These are phyloP conservation scores for Penicillium turbatum DNA, from an alignment of 495 filamentous ascomycete species.

Conservation along the genomic window DNA sequence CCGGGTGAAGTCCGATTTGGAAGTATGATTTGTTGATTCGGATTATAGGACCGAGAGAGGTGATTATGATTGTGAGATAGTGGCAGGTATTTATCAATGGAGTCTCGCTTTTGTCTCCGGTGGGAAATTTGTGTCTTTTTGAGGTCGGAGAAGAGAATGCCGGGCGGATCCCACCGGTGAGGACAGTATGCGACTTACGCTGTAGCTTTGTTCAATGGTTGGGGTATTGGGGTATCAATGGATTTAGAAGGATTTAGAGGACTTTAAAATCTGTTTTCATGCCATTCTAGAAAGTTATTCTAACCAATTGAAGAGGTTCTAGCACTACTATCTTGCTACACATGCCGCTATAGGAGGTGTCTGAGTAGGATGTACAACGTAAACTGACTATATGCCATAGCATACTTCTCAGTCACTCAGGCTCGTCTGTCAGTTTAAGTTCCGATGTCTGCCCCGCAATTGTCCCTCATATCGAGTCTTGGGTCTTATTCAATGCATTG, in stretches of 20 bases:
- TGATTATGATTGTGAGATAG: not conserved
- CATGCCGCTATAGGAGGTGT: not conserved
- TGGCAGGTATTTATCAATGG: not conserved
- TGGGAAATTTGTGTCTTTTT: not conserved
- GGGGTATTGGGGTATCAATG: constrained; percentile 3
- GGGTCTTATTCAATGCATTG: not conserved
- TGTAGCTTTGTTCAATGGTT: constrained; percentile 4
- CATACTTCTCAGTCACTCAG: not conserved
- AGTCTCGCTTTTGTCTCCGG: not conserved
- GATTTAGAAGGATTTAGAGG: not conserved
- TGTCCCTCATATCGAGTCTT: not conserved
- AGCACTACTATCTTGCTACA: too few species aligned
- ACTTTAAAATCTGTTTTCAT: too few species aligned
- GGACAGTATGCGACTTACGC: constrained; percentile 7
- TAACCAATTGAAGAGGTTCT: too few species aligned
- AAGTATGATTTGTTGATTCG: constrained; percentile 1
- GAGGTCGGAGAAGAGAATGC: constrained; percentile 1
- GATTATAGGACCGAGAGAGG: not conserved
- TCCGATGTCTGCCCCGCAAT: not conserved
- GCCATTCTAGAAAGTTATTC: too few species aligned
- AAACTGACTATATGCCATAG: not conserved
- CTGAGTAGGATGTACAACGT: not conserved
- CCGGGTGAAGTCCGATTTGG: constrained; percentile 3
- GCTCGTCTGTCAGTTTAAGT: not conserved
- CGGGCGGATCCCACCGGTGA: constrained; percentile 19